phyloP scores from a whole-genome alignment of 192 early-diverging fungal genomes.

The Coemansia sp. region DNA sequence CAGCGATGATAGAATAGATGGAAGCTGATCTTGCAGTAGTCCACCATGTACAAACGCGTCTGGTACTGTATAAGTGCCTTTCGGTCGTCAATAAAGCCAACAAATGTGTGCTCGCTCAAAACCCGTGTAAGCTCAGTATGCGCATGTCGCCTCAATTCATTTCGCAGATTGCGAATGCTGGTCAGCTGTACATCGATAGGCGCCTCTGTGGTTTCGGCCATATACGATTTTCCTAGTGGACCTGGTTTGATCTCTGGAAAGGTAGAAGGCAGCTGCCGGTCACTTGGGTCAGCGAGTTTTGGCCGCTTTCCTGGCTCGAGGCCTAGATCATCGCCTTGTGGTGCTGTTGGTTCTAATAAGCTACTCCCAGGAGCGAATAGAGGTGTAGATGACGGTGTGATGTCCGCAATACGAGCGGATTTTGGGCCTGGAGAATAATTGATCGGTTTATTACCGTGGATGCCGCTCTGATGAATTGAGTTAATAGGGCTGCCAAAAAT shows the following conservation, averaged over 20 bases:
- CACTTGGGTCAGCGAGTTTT: background rate
- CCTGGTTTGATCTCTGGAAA: constrained; percentile 1
- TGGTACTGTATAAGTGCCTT: constrained; percentile 86
- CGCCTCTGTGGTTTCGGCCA: constrained; percentile 29
- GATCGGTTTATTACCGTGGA: background rate
- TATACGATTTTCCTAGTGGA: constrained; percentile 21
- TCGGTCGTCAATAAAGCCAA: constrained; percentile 82
- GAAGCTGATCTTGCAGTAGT: constrained; percentile 76
- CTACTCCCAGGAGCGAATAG: background rate
- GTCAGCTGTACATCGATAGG: constrained; percentile 78
- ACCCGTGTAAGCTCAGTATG: constrained; percentile 71
- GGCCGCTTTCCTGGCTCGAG: constrained; percentile 2
- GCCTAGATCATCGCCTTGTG: background rate
- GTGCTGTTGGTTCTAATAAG: background rate
- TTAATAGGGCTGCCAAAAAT: background rate
- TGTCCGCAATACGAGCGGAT: background rate
- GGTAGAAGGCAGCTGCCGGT: background rate
- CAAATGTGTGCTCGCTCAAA: constrained; percentile 81
- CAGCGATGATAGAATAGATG: constrained; percentile 90
- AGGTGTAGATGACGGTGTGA: background rate
- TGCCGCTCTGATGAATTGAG: background rate
- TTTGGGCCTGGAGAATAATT: background rate
- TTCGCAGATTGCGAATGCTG: constrained; percentile 76
- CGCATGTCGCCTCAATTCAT: constrained; percentile 60
- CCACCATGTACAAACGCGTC: constrained; percentile 80